A percentile compares a stretch with the other conserved stretches of the same genome.
These are phyloP conservation scores for Maudiozyma serrabonitensis DNA, from an alignment of 805 yeast genomes.

Conservation along the genomic window DNA sequence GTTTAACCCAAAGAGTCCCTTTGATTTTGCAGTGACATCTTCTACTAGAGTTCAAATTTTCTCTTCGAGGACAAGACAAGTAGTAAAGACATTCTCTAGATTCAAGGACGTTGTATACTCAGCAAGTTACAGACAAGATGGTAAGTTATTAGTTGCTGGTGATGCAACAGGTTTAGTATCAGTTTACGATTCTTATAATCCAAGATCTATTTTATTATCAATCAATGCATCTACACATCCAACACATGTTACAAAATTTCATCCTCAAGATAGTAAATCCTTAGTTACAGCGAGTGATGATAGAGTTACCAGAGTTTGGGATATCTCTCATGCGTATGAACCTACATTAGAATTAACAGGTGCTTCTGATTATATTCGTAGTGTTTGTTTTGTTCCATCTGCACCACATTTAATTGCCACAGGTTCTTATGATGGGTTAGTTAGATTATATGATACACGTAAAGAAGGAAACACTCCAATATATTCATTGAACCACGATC, in stretches of 20 bases:
- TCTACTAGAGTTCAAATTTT: conserved; percentile 87
- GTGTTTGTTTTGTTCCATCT: conserved; percentile 66
- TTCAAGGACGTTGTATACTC: conserved; percentile 88
- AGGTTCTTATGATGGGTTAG: conserved; percentile 87
- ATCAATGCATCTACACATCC: conserved; percentile 80
- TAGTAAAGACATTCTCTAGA: conserved; percentile 70
- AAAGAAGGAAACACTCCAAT: conserved; percentile 39
- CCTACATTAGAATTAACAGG: conserved; percentile 62
- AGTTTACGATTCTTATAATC: conserved; percentile 73
- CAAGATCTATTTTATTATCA: conserved; percentile 69
- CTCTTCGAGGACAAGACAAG: conserved; percentile 90
- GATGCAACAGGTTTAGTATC: conserved; percentile 93
- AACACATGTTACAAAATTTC: conserved; percentile 88
- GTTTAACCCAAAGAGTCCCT: conserved; percentile 78
- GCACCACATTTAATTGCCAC: conserved; percentile 76
- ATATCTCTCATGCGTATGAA: conserved; percentile 64
- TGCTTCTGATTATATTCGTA: conserved; percentile 82
- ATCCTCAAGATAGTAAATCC: conserved; percentile 51
- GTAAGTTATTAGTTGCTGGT: conserved; percentile 84
- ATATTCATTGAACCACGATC: conserved; percentile 55
- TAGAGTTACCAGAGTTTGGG: conserved; percentile 77
- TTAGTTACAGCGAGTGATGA: conserved; percentile 88
- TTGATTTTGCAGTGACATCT: conserved; percentile 88
- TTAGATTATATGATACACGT: conserved; percentile 80
- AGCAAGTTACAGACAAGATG: conserved; percentile 87